Evolutionary conservation across 1,139 yeast species (phyloP).

Genomic region (Protomyces lactucae-debilis): DNA sequence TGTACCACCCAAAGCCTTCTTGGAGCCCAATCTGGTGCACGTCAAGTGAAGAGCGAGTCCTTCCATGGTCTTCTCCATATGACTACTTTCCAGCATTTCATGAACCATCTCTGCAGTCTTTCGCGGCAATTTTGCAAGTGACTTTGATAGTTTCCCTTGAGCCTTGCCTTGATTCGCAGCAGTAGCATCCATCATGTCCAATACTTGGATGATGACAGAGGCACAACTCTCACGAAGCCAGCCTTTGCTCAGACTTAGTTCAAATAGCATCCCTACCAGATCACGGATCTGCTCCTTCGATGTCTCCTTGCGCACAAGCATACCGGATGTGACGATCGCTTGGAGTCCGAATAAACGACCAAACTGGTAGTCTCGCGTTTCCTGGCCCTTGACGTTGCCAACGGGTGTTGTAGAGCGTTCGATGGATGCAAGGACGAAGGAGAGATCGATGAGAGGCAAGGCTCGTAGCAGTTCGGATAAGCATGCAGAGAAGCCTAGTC

Average conservation of each 20-base stretch:
- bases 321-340: conserved; percentile 57
- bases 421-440: conserved; percentile 47
- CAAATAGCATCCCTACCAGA: conserved; percentile 50
- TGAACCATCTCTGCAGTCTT: conserved; percentile 8
- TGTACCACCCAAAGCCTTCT: neutral
- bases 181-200: conserved; percentile 38
- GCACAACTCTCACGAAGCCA: conserved; percentile 86
- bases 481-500: conserved; percentile 86
- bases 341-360: conserved; percentile 85
- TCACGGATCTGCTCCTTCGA: conserved; percentile 38
- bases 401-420: conserved; percentile 41
- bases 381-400: conserved; percentile 38
- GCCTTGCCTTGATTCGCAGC: conserved; percentile 42
- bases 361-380: conserved; percentile 71
- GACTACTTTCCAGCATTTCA: conserved; percentile 12
- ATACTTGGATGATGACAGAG: conserved; percentile 60
- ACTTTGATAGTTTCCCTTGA: conserved; percentile 29
- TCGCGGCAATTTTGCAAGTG: neutral
- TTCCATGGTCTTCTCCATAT: conserved; percentile 66
- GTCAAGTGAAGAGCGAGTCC: conserved; percentile 57
- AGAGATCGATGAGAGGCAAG: neutral
- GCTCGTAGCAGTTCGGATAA: conserved; percentile 56
- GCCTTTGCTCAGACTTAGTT: conserved; percentile 59
- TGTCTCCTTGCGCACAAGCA: conserved; percentile 42
- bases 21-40: neutral